Conservation (phyloP, 2,329 filamentous ascomycete genomes). For the Rhynchosporium secalis region DNA sequence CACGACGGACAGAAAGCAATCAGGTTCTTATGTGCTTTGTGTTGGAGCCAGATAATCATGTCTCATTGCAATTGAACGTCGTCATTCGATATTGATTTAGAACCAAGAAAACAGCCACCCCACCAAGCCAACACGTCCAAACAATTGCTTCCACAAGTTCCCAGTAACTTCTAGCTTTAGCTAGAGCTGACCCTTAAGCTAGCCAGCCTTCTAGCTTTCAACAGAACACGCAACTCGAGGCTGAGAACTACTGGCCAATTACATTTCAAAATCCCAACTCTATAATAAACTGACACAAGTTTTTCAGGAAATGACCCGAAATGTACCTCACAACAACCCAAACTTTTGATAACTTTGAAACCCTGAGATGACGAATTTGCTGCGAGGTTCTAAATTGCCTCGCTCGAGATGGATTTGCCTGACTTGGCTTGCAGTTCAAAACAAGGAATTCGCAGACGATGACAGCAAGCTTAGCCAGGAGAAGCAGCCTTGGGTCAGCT, state of each 20-base stretch:
- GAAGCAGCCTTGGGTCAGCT: background rate
- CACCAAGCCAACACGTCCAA: background rate
- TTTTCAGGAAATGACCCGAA: too few relatives aligned
- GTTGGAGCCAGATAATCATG: too few relatives aligned
- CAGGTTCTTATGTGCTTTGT: background rate
- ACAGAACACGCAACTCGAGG: background rate
- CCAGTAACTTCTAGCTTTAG: background rate
- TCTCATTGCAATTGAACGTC: background rate
- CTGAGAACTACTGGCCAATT: background rate
- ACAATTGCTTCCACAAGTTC: background rate
- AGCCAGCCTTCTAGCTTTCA: background rate
- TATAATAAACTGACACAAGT: too few relatives aligned
- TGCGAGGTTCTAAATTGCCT: too few relatives aligned
- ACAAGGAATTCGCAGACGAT: background rate
- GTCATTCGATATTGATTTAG: background rate
- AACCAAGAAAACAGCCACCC: conserved; percentile 2
- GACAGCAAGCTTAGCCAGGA: conserved; percentile 2
- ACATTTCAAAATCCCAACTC: too few relatives aligned
- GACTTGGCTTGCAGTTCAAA: too few relatives aligned
- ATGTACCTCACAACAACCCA: too few relatives aligned
- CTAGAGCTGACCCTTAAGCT: background rate
- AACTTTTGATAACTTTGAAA: too few relatives aligned
- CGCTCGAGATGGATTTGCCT: too few relatives aligned
- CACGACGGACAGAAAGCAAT: conserved; percentile 7
- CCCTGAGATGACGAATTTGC: too few relatives aligned